Evolutionary conservation across 495 filamentous ascomycete genomes (phyloP), one percentile per base, ranked within the genome.

Genomic region (Antarctomyces pellizariae): DNA sequence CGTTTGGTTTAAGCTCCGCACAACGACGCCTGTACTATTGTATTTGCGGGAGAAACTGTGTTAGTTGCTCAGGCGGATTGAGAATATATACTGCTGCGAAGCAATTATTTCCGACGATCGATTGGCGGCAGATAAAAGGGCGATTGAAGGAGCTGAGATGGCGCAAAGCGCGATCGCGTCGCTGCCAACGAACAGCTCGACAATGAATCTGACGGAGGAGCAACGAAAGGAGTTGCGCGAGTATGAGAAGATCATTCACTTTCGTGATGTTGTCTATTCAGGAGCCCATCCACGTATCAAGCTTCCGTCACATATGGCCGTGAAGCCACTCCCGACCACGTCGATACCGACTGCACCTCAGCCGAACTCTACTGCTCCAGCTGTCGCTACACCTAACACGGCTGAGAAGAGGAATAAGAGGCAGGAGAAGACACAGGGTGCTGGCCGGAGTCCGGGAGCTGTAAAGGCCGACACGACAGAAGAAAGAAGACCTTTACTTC

Each of bases 201-300:
- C 11, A 11, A 14, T 14, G 12, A 3, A 28, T 2, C 25, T 42
- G 19, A 33, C 35, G 13, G 25, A 34, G 18, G 38, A 40, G 18
- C 46, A 53, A 31, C 38, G 46, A 25, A 33, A 46, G 35, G 45
- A 53, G 36, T 46, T 59, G 19, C 41, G 38, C 34, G 64, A 76
- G 42, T 77, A 70, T 48, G 62, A 72, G 40, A 77, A 73, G 43
- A 70, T 91, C 38, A 44, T 82, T 29, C 59, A 50, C 31, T 67
- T 90, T 38, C 71, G 66, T 38, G 71, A 84, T 56, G 62, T 73
- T 25, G 62, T 91, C 30, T 59, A 75, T 46, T 57, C 70, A 34
- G 73, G 73, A 27, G 66, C 59, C 37, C 76, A 86, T 47, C 65
- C 75, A 26, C 63, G 65, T 35, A 62, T 83, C 47, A 79, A 71